A percentile compares a stretch with the other conserved stretches of the same genome.
Conservation (phyloP, 2,329 filamentous ascomycete genomes). For the Claviceps sp. region DNA sequence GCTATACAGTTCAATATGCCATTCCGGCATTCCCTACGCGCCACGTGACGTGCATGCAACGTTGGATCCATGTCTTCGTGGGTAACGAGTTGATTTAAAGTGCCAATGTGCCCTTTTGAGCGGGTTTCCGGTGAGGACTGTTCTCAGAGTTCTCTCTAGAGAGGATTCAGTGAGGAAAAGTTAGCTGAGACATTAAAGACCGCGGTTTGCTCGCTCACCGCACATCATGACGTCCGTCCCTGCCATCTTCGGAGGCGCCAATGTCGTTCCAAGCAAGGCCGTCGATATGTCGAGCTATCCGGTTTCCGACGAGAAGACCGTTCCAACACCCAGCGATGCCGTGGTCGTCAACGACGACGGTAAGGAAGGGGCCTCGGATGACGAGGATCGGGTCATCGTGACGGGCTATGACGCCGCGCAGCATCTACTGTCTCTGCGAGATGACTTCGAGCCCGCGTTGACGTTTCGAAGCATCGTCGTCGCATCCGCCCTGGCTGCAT, state of each 20-base stretch:
- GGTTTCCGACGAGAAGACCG: not conserved
- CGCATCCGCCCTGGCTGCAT: constrained; percentile 33
- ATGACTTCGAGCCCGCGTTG: constrained; percentile 35
- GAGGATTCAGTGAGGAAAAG: no score
- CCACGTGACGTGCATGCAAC: no score
- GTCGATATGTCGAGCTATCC: not conserved
- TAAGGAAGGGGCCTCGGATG: constrained; percentile 17
- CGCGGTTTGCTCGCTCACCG: no score
- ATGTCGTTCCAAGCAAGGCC: not conserved
- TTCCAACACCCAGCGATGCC: not conserved
- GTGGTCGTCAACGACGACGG: constrained; percentile 2
- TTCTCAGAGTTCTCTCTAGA: no score
- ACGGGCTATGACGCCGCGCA: constrained; percentile 36
- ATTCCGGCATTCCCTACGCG: no score
- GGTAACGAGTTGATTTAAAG: no score
- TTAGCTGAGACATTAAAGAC: no score
- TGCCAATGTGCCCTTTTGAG: no score
- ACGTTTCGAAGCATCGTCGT: constrained; percentile 40
- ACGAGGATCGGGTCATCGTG: constrained; percentile 32
- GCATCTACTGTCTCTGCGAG: constrained; percentile 36
- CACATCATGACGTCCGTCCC: not conserved
- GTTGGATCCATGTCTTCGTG: no score
- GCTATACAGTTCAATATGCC: no score
- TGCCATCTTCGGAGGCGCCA: not conserved
- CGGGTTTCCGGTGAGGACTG: no score